A percentile compares a stretch with the other conserved stretches of the same genome.
Evolutionary conservation across 192 early-diverging fungal genomes (phyloP).

Genomic region (Umbelopsis sp.): DNA sequence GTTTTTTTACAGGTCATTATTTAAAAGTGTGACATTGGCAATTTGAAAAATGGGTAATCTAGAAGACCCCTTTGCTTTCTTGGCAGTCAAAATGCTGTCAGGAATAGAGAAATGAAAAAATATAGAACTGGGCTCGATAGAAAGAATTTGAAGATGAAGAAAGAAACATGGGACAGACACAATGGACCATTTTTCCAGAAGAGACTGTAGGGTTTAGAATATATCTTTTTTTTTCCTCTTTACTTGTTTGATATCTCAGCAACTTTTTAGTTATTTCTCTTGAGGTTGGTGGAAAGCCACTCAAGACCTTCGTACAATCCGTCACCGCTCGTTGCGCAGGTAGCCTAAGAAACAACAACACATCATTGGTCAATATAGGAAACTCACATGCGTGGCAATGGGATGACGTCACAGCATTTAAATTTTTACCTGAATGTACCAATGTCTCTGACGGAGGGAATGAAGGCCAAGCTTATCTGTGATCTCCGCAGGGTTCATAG

Average conservation of each 20-base stretch:
- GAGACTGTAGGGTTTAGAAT: neutral
- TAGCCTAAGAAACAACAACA: too few species aligned
- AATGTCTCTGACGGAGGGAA: slow-evolving; percentile 77
- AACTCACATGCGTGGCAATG: neutral
- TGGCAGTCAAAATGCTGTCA: too few species aligned
- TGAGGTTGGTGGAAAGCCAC: slow-evolving; percentile 83
- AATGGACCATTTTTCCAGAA: too few species aligned
- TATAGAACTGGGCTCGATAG: neutral
- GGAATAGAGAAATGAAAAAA: neutral
- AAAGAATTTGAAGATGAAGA: neutral
- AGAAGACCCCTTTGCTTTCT: too few species aligned
- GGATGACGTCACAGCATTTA: slow-evolving; percentile 31
- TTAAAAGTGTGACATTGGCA: too few species aligned
- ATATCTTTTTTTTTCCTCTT: slow-evolving; percentile 6
- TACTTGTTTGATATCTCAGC: neutral
- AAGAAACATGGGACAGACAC: too few species aligned
- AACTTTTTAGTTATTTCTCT: slow-evolving; percentile 48
- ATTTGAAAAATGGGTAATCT: too few species aligned
- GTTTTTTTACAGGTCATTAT: too few species aligned
- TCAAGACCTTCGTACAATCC: slow-evolving; percentile 98
- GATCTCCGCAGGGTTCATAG: slow-evolving; percentile 93
- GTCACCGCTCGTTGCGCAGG: slow-evolving; percentile 73
- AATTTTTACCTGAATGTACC: slow-evolving; percentile 80
- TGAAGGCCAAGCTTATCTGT: slow-evolving; percentile 92
- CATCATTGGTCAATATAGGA: slow-evolving; percentile 18